Base-by-base conservation (phyloP, 23 red algal genomes). In the Gracilaria caudata region DNA sequence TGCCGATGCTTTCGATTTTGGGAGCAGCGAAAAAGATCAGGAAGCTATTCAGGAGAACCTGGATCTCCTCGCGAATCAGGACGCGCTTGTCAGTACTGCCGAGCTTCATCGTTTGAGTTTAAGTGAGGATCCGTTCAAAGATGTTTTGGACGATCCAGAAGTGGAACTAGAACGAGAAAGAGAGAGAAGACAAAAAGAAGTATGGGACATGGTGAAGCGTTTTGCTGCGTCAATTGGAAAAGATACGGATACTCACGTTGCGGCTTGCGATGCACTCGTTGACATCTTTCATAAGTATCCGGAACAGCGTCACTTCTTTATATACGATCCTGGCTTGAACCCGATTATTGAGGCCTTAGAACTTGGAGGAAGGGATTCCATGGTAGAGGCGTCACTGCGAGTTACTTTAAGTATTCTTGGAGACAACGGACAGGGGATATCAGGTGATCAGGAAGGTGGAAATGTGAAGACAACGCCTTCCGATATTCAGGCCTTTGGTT, bases 281-380 rank as follows among this genome's bases (percentile, higher is more conserved):
- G 68, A 84, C 44, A 88, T 94, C 21, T 82, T 94, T 72, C 45
- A 75, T 19, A 64, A 81, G 3, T 23, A 94, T 53, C 92, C 92
- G 14, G 92, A 94, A 21, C 92, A 94, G 47, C 56, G 84, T 0
- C 80, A 86, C 25, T 73, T 49, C 60, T 76, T 94, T 41, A 94
- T 94, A 24, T 88, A 88, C 79, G 84, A 94, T 38, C 92, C 92
- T 29, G 92, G 92, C 1, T 60, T 94, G 41, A 49, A 80, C 21
- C 92, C 92, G 4, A 73, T 94, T 26, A 56, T 94, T 28, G 92
- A 94, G 66, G 77, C 80, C 4, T 73, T 94, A 20, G 92, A 93
- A 73, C 20, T 47, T 46, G 90, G 82, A 58, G 81, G 76, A 82
- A 59, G 35, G 35, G 59, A 76, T 39, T 45, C 28, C 24, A 76